Percentiles rank a stretch among this genome's conserved stretches.
Evolutionary conservation across 805 yeast genomes (phyloP).

Genomic region (Allodekkera sacchari): DNA sequence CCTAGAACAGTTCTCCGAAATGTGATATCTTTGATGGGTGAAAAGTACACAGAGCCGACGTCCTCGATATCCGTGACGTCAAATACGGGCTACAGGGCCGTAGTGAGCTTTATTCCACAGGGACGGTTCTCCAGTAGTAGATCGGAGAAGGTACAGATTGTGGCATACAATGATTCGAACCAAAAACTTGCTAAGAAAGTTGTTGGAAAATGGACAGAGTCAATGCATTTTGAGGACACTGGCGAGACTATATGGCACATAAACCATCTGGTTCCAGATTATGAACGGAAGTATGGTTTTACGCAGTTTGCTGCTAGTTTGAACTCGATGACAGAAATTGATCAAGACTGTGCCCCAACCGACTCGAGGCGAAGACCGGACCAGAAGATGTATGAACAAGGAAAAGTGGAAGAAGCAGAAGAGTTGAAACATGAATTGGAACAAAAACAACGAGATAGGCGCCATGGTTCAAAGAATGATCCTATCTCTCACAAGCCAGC

Average conservation of each 20-base stretch:
- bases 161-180: conserved; percentile 30
- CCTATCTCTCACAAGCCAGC: conserved; percentile 43
- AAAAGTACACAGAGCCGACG: conserved; percentile 83
- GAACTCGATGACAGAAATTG: conserved; percentile 71
- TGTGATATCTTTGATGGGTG: conserved; percentile 72
- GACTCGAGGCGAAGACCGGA: conserved; percentile 92
- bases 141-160: conserved; percentile 56
- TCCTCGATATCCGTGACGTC: conserved; percentile 59
- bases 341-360: conserved; percentile 67
- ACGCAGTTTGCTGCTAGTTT: conserved; percentile 74
- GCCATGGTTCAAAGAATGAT: conserved; percentile 46
- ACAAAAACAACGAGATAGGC: conserved; percentile 69
- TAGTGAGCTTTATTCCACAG: conserved; percentile 62
- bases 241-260: conserved; percentile 57
- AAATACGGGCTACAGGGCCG: conserved; percentile 60
- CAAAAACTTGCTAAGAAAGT: conserved; percentile 29
- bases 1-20: conserved; percentile 81
- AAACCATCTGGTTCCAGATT: conserved; percentile 52
- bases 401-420: conserved; percentile 68
- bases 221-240: conserved; percentile 37
- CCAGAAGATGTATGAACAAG: conserved; percentile 60
- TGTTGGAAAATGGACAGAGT: conserved; percentile 80
- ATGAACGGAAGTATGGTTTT: conserved; percentile 71
- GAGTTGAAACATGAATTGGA: conserved; percentile 58
- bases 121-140: conserved; percentile 84